Evolutionary conservation across 176 grass and related monocot species (phyloP), one percentile per base, ranked within the genome.

Genomic region (Oryza glaberrima): DNA sequence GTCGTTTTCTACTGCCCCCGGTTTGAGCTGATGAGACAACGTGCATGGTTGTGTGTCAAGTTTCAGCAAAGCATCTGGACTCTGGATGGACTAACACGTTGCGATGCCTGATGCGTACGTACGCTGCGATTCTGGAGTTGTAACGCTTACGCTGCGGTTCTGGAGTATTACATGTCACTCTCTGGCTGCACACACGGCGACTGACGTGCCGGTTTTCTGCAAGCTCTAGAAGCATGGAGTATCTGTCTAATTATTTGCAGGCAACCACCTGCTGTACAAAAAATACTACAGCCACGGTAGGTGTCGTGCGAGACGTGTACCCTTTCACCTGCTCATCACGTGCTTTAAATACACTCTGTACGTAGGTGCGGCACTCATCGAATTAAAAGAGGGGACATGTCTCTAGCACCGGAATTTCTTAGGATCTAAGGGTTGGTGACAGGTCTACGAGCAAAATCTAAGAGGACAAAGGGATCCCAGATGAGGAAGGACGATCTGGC

Each of bases 401-500:
- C n/a, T 20, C 22, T 11, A 48, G 12, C 7, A 19, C 67, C 52
- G 46, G 25, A 19, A 11, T 51, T 64, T 86, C 84, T 7, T 86
- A 63, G 75, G 48, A 75, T 78, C 80, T 48, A 86, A 86, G 75
- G 49, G 79, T 86, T 79, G 88, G 80, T 63, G 79, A 35, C n/a
- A n/a, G 15, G 88, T 78, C 84, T 22, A 75, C 9, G 26, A 79
- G 47, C 84, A 86, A 79, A 79, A 90, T 90, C 84, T 79, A 69
- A 0, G 56, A 52, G 41, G 54, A 84, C 66, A 88, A 54, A 66
- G 68, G 9, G 67, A 72, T 77, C 88, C 47, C 77, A 85, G 65
- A 56, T 20, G 77, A 72, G 64, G 43, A 82, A 82, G 72, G 52
- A 77, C 54, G 68, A 78, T 83, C 60, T 73, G 56, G 73, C 83